These are phyloP conservation scores for Clavariopsis aquatica DNA, from an alignment of 495 filamentous ascomycete species.

Conservation along the genomic window DNA sequence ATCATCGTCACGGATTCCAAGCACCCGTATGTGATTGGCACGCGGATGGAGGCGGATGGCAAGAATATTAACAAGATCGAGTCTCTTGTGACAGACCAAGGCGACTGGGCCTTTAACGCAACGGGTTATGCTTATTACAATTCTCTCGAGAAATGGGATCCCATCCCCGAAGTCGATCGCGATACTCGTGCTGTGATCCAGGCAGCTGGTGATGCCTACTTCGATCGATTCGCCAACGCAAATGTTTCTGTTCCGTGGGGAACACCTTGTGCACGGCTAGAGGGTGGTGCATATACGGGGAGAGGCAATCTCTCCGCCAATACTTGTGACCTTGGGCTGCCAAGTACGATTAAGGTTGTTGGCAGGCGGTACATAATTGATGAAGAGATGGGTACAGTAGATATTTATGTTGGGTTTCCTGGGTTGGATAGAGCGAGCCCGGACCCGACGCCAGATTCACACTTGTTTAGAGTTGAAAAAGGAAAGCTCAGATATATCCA, in stretches of 20 bases:
- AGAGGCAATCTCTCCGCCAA: slow-evolving; percentile 41
- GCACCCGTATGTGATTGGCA: slow-evolving; percentile 34
- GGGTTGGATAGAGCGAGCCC: slow-evolving; percentile 24
- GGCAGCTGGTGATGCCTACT: slow-evolving; percentile 35
- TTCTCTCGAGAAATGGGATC: slow-evolving; percentile 23
- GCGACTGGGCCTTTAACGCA: slow-evolving; percentile 35
- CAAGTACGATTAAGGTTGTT: slow-evolving; percentile 41
- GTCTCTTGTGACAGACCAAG: slow-evolving; percentile 24
- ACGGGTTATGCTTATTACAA: slow-evolving; percentile 35
- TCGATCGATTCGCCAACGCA: slow-evolving; percentile 46
- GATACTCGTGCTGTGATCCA: slow-evolving; percentile 20
- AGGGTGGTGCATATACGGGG: slow-evolving; percentile 50
- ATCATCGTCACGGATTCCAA: slow-evolving; percentile 22
- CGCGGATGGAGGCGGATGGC: slow-evolving; percentile 21
- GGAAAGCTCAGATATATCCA: slow-evolving; percentile 33
- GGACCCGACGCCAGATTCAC: slow-evolving; percentile 25
- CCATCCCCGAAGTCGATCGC: slow-evolving; percentile 17
- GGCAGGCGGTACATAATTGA: slow-evolving; percentile 51
- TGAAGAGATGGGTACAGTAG: slow-evolving; percentile 49
- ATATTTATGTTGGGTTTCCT: slow-evolving; percentile 44
- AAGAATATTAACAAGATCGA: slow-evolving; percentile 31
- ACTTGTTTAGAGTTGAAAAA: slow-evolving; percentile 29
- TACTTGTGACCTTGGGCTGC: slow-evolving; percentile 48
- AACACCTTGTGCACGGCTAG: slow-evolving; percentile 52
- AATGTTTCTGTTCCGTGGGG: slow-evolving; percentile 50